Evolutionary conservation across 2,329 filamentous ascomycete species (phyloP), one percentile per base, ranked within the genome.

Genomic region (Dryadomyces sulphureus): DNA sequence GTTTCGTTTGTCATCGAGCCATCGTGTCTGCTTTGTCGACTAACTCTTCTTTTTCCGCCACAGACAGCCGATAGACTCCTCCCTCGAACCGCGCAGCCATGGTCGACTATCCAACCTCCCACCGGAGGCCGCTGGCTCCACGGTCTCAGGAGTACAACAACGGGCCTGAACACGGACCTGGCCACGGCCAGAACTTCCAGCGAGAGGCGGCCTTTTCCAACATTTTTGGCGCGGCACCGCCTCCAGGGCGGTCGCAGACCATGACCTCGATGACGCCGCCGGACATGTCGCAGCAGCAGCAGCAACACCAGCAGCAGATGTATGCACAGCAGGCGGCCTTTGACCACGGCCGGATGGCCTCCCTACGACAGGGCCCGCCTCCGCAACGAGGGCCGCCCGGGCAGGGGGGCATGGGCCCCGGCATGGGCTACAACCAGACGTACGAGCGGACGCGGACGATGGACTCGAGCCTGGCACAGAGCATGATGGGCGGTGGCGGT

Each of bases 161-260:
- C 21, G 39, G 36, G 2, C 35, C 45, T 2, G 41, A 30, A 4
- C 22, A 64, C 21, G 32, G 25, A 3, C 41, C 45, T 5, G 41
- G 38, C 4, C 22, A 41, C 8, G 59, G 67, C 46, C 67, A 69
- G 52, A 72, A 72, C 59, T 72, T 70, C 58, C 85, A 92, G 65
- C 83, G 92, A 66, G 89, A 98, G 76, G 86, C 87, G 55, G 92
- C 90, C 54, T 98, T 93, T 64, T 87, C 84, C 54, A 90, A 90
- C 66, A 96, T 96, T 60, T 98, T 96, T 62, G 92, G 90, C 55
- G 80, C 79, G 53, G 75, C 85, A 53, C 88, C 86, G 53, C 87
- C 87, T 41, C 78, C 85, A 40, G 90, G 90, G 48, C 82, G 92
- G 62, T 93, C 89, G 48, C 89, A 95, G 59, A 95, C 90, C 22